Evolutionary conservation across 768 basidiomycete genomes (phyloP), one percentile per base, ranked within the genome.

Genomic region (Russula sp.): DNA sequence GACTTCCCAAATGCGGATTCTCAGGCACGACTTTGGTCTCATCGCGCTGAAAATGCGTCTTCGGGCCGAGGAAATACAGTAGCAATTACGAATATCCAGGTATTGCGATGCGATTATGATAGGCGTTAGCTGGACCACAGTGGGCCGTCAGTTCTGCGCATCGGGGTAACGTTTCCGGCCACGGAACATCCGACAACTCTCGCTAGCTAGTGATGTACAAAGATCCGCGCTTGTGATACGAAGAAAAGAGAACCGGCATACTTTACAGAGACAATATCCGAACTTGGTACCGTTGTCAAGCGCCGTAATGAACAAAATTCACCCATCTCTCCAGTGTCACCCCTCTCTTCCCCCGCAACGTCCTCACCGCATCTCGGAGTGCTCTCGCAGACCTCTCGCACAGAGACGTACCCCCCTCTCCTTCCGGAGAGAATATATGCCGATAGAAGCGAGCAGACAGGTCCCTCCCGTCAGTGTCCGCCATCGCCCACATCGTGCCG

Each of bases 401-500:
- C 49, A 57, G 7, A 7, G 14, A 10, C 27, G 34, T 1, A 27
- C 9, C 16, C 20, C 10, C 44, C n/a, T 27, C 44, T 40, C 37
- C 27, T 20, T 55, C 63, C 13, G 37, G 35, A 37, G 60, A 32
- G 37, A 64, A 27, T 50, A 65, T 57, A n/a, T 40, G 6, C 54
- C 27, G 14, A 51, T 65, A 65, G 42, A 65, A 54, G 32, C 45
- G 44, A 18, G 45, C 44, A 2, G 61, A 57, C 20, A 66, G 34
- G 22, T 47, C 47, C 54, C 47, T 66, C 42, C 62, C 55, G 39
- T 67, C 66, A 0, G 40, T 35, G 49, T 68, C 65, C 5, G 48
- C 56, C 57, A 66, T 68, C 3, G 45, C 59, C 65, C 66, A 67
- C 57, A 61, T 53, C 11, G 67, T 61, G 6, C 57, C 55, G 11